A percentile compares a stretch with the other conserved stretches of the same genome.
These are phyloP conservation scores for Rosellinia necatrix DNA, from an alignment of 2,329 filamentous ascomycete genomes.

Conservation along the genomic window DNA sequence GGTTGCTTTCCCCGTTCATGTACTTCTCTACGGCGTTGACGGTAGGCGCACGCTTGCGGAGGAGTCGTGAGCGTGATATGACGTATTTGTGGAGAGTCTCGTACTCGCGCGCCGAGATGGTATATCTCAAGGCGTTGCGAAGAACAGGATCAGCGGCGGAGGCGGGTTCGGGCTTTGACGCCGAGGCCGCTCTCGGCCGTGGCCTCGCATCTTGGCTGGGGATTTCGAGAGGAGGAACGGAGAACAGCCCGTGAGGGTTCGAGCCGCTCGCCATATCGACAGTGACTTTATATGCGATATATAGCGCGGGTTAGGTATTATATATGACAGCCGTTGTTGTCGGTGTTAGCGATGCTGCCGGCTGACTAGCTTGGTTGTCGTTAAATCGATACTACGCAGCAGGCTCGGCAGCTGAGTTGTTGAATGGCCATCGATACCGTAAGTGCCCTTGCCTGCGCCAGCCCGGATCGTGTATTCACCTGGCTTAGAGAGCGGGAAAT, in stretches of 20 bases:
- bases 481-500: background rate
- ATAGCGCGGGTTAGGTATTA: background rate
- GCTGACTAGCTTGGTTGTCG: background rate
- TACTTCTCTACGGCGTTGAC: conserved; percentile 61
- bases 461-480: background rate
- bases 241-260: conserved; percentile 26
- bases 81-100: conserved; percentile 82
- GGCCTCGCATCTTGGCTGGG: conserved; percentile 23
- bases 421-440: conserved; percentile 3
- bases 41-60: conserved; percentile 60
- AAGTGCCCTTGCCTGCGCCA: background rate
- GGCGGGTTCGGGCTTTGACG: conserved; percentile 33
- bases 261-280: conserved; percentile 33
- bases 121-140: conserved; percentile 85
- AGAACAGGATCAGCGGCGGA: conserved; percentile 68
- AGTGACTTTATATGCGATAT: background rate
- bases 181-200: conserved; percentile 31
- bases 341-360: background rate
- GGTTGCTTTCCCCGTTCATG: conserved; percentile 46
- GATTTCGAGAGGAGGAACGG: conserved; percentile 33
- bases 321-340: background rate
- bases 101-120: conserved; percentile 84
- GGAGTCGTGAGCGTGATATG: conserved; percentile 68
- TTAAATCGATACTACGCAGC: background rate
- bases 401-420: background rate